These are phyloP conservation scores for Candida tetrigidarum DNA, from an alignment of 1,139 yeast genomes.

Conservation along the genomic window DNA sequence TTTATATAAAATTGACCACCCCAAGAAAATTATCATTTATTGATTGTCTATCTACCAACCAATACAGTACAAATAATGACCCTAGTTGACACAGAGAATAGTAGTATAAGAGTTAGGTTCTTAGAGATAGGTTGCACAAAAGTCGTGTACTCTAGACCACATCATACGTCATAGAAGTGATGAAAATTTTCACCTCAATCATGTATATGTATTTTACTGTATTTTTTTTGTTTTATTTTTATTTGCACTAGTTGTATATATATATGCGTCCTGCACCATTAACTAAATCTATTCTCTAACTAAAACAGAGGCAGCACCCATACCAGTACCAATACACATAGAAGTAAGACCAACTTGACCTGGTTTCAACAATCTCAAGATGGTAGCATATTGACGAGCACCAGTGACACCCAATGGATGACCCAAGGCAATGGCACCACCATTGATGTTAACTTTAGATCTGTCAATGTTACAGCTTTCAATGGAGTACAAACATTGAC, in stretches of 20 bases:
- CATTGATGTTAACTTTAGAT: slow-evolving; percentile 18
- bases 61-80: no score
- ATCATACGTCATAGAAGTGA: no score
- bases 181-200: no score
- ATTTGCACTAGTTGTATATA: not conserved
- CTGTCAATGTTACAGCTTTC: slow-evolving; percentile 15
- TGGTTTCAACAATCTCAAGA: slow-evolving; percentile 19
- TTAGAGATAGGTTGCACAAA: no score
- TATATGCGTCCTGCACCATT: not conserved
- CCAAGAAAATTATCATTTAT: no score
- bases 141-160: no score
- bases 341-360: slow-evolving; percentile 21
- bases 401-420: slow-evolving; percentile 21
- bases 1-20: no score
- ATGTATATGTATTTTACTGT: no score
- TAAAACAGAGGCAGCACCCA: slow-evolving; percentile 20
- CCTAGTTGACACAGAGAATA: no score
- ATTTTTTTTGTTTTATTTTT: not conserved
- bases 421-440: slow-evolving; percentile 21
- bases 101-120: no score
- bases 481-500: slow-evolving; percentile 20
- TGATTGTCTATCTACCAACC: no score
- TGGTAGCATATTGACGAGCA: slow-evolving; percentile 21
- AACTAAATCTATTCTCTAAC: slow-evolving; percentile 16
- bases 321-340: slow-evolving; percentile 22